Evolutionary conservation across 1,284 basidiomycete genomes (phyloP).

Genomic region (Rhodotorula sp.): DNA sequence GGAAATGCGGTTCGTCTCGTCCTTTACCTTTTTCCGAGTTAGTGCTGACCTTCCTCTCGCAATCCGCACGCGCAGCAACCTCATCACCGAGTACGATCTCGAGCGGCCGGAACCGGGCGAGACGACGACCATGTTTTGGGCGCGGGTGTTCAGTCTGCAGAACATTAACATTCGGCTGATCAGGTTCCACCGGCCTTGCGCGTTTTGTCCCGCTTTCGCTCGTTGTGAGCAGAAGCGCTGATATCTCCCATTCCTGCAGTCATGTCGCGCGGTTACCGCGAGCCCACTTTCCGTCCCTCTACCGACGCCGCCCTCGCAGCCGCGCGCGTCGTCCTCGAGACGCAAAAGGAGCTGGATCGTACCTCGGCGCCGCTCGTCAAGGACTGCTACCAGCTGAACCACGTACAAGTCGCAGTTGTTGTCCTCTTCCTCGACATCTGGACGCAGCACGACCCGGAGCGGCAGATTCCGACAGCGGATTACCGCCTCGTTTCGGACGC

Average conservation of each 20-base stretch:
- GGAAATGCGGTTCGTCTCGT: constrained; percentile 21
- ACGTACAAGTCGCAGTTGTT: constrained; percentile 31
- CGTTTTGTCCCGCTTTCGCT: neutral
- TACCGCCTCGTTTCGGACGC: constrained; percentile 34
- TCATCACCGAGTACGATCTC: constrained; percentile 23
- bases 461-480: constrained; percentile 18
- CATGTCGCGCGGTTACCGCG: constrained; percentile 36
- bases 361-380: constrained; percentile 28
- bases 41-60: no score
- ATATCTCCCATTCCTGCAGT: neutral
- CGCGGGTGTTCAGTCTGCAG: constrained; percentile 20
- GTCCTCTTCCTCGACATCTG: constrained; percentile 37
- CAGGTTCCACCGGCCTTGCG: constrained; percentile 39
- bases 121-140: constrained; percentile 23
- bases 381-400: constrained; percentile 36
- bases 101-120: constrained; percentile 28
- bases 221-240: no score
- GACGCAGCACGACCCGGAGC: constrained; percentile 25
- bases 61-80: neutral
- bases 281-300: constrained; percentile 28
- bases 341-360: constrained; percentile 32
- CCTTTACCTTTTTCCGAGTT: no score
- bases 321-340: constrained; percentile 27
- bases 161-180: constrained; percentile 35
- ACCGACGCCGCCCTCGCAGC: constrained; percentile 31